Conservation (phyloP, 805 yeast genomes). For the Metschnikowia cubensis region DNA sequence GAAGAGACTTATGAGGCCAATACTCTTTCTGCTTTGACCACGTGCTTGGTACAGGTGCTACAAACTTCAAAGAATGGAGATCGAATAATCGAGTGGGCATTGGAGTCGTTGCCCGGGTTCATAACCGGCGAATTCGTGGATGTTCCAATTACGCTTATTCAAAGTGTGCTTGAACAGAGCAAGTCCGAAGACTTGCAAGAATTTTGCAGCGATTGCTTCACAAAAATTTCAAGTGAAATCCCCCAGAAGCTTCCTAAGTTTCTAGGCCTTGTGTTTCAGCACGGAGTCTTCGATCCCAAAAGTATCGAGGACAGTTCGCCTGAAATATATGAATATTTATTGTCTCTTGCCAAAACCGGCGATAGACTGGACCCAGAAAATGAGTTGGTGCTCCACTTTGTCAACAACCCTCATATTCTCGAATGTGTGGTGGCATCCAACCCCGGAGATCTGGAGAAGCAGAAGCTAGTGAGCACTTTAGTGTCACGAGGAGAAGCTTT, state of each 20-base stretch:
- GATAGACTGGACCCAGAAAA: conserved; percentile 21
- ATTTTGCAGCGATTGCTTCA: conserved; percentile 29
- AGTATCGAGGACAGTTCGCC: conserved; percentile 12
- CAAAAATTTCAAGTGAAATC: conserved; percentile 24
- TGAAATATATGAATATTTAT: conserved; percentile 29
- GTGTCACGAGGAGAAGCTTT: conserved; percentile 2
- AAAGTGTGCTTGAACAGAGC: conserved; percentile 7
- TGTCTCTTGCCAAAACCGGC: conserved; percentile 24
- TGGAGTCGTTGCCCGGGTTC: conserved; percentile 19
- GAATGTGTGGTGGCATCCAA: conserved; percentile 16
- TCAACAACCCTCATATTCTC: conserved; percentile 17
- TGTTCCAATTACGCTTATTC: conserved; percentile 19
- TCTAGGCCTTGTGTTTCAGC: conserved; percentile 4
- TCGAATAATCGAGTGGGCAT: conserved; percentile 10
- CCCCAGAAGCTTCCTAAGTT: conserved; percentile 8
- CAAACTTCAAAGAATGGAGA: neutral
- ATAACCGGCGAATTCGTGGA: conserved; percentile 26
- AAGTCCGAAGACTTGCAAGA: conserved; percentile 3
- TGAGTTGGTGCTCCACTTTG: conserved; percentile 18
- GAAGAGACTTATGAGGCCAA: conserved; percentile 10
- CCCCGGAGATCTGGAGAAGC: conserved; percentile 6
- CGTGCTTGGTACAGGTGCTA: neutral
- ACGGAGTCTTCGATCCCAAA: neutral
- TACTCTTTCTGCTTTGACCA: neutral
- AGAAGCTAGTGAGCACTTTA: conserved; percentile 16